A percentile compares a stretch with the other conserved stretches of the same genome.
phyloP scores from a whole-genome alignment of 2,329 filamentous ascomycete genomes.

The Rhynchosporium secalis region DNA sequence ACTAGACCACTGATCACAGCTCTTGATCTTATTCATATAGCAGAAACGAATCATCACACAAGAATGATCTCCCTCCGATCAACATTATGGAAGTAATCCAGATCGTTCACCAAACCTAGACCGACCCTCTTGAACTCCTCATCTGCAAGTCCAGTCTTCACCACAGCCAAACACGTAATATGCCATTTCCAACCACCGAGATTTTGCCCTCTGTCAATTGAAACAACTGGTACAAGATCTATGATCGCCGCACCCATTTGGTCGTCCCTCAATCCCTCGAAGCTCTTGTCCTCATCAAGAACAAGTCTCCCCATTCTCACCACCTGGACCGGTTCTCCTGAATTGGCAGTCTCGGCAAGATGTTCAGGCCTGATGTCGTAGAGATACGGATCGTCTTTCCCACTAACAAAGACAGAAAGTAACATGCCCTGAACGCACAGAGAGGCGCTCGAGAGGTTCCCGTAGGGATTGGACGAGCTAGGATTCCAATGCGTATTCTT shows the following conservation, averaged over 20 bases:
- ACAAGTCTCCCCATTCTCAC: conserved; percentile 1
- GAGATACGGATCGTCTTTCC: neutral
- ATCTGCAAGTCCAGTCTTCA: neutral
- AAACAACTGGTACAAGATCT: neutral
- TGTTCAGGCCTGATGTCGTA: neutral
- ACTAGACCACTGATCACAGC: neutral
- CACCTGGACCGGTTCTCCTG: neutral
- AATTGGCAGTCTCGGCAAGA: neutral
- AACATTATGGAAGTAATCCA: conserved; percentile 3
- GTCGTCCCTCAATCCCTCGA: neutral
- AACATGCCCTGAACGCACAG: neutral
- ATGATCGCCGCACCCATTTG: neutral
- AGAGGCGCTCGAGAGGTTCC: neutral
- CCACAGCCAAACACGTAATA: neutral
- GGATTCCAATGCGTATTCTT: neutral
- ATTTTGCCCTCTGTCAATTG: neutral
- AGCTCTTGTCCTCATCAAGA: conserved; percentile 8
- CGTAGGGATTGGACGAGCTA: neutral
- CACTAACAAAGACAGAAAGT: conserved; percentile 3
- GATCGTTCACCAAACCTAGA: neutral
- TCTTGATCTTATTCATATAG: neutral
- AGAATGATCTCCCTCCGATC: neutral
- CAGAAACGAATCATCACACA: neutral
- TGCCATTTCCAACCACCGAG: neutral
- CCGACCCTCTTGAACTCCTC: neutral